These are phyloP conservation scores for Leptographium flavum DNA, from an alignment of 2,329 filamentous ascomycete species.

Conservation along the genomic window DNA sequence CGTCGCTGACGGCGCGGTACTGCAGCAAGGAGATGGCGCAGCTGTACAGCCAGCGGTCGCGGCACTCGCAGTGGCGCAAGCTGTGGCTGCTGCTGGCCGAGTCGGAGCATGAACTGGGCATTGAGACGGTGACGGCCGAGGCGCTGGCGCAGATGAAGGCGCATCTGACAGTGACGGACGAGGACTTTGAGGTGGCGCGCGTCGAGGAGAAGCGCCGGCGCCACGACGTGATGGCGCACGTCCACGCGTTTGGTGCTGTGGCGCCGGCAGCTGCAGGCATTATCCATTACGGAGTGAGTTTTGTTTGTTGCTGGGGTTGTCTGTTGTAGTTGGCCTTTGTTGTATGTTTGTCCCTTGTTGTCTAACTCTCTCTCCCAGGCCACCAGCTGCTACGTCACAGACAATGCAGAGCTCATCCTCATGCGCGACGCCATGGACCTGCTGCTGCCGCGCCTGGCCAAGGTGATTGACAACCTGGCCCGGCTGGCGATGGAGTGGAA, in stretches of 20 bases:
- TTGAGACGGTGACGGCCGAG: constrained; percentile 52
- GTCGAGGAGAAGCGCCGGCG: constrained; percentile 1
- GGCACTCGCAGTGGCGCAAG: constrained; percentile 65
- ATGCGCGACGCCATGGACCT: constrained; percentile 46
- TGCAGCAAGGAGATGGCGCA: constrained; percentile 59
- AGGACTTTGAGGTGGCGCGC: not conserved
- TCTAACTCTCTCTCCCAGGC: no score
- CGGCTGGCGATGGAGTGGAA: not conserved
- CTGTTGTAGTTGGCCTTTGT: no score
- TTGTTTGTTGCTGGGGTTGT: not conserved
- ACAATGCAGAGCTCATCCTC: constrained; percentile 2
- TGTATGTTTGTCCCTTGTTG: no score
- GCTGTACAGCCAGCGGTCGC: constrained; percentile 63
- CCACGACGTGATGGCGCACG: constrained; percentile 1
- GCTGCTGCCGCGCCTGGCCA: constrained; percentile 51
- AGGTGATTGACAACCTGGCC: not conserved
- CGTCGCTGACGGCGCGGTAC: constrained; percentile 57
- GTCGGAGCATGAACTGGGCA: constrained; percentile 64
- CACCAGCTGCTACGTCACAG: constrained; percentile 2
- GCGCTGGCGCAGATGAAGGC: constrained; percentile 63
- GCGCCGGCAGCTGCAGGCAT: not conserved
- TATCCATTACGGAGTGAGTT: constrained; percentile 11
- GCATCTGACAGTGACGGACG: constrained; percentile 29
- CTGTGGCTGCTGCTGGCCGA: constrained; percentile 83
- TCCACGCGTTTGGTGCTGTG: not conserved